A percentile compares a stretch with the other conserved stretches of the same genome.
Conservation (phyloP, 2,329 filamentous ascomycete species). For the Lasiodiplodia theobromae region DNA sequence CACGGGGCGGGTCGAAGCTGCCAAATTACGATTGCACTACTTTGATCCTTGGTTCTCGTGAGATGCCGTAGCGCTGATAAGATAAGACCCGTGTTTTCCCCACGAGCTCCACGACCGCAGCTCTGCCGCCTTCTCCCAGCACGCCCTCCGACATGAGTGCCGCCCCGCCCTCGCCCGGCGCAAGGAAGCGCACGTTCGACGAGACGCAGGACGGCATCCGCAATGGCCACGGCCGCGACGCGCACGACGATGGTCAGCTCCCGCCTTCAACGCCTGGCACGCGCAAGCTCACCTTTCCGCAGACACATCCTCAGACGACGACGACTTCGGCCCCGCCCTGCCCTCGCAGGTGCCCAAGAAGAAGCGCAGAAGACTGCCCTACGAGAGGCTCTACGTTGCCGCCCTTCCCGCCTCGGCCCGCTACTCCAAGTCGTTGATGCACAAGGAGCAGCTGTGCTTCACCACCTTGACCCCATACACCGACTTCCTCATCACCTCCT, state of each 20-base stretch:
- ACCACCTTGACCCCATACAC: constrained; percentile 87
- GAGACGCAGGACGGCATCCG: constrained; percentile 15
- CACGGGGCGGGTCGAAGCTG: background rate
- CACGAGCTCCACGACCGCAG: constrained; percentile 5
- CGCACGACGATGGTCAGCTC: constrained; percentile 23
- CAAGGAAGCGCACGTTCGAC: constrained; percentile 22
- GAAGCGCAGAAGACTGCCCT: constrained; percentile 87
- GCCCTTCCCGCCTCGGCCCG: constrained; percentile 81
- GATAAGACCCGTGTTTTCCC: background rate
- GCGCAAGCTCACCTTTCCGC: background rate
- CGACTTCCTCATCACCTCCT: constrained; percentile 94
- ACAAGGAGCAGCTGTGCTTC: constrained; percentile 92
- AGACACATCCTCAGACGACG: constrained; percentile 76
- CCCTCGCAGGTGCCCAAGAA: constrained; percentile 83
- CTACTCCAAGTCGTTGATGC: constrained; percentile 97
- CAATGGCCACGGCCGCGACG: constrained; percentile 5
- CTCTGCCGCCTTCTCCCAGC: background rate
- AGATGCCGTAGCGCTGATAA: background rate
- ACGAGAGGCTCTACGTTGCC: constrained; percentile 93
- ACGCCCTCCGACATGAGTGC: constrained; percentile 12
- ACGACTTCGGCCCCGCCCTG: constrained; percentile 92
- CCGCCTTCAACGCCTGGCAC: background rate
- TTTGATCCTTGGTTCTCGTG: no score
- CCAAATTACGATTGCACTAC: background rate
- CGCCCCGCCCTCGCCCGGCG: constrained; percentile 9